These are phyloP conservation scores for Rhododendron ovatum DNA, from an alignment of 148 eudicot species.

Conservation along the genomic window DNA sequence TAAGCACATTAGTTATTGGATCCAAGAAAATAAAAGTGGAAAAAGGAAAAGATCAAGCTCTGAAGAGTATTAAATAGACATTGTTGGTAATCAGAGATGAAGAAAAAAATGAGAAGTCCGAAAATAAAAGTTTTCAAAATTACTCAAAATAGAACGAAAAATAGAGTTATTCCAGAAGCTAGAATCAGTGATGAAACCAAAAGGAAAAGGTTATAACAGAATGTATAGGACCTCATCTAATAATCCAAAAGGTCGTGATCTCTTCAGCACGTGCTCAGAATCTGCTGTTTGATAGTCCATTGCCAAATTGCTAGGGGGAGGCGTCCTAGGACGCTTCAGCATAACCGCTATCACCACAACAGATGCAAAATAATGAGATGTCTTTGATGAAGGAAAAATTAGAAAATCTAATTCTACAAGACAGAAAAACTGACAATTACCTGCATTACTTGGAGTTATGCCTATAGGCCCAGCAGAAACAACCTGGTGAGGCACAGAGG, in stretches of 20 bases:
- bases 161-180: not conserved
- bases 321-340: constrained; percentile 56
- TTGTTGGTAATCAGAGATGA: not conserved
- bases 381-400: not conserved
- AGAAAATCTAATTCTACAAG: not conserved
- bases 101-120: not conserved
- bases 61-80: not conserved
- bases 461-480: constrained; percentile 42
- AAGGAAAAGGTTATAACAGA: not conserved
- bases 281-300: constrained; percentile 55
- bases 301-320: constrained; percentile 34
- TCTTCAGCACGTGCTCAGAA: constrained; percentile 49
- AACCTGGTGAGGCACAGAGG: constrained; percentile 42
- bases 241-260: constrained; percentile 52
- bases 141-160: not conserved
- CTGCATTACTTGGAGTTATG: constrained; percentile 31
- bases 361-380: constrained; percentile 4
- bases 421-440: constrained; percentile 19
- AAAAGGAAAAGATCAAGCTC: not conserved
- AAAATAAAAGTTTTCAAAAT: not conserved
- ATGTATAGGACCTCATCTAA: constrained; percentile 44
- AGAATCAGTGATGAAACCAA: not conserved
- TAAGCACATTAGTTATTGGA: not conserved
- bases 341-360: constrained; percentile 32
- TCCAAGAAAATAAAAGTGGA: not conserved